These are phyloP conservation scores for Globisporangium iwayamae DNA, from an alignment of 352 stramenopile species.

Conservation along the genomic window DNA sequence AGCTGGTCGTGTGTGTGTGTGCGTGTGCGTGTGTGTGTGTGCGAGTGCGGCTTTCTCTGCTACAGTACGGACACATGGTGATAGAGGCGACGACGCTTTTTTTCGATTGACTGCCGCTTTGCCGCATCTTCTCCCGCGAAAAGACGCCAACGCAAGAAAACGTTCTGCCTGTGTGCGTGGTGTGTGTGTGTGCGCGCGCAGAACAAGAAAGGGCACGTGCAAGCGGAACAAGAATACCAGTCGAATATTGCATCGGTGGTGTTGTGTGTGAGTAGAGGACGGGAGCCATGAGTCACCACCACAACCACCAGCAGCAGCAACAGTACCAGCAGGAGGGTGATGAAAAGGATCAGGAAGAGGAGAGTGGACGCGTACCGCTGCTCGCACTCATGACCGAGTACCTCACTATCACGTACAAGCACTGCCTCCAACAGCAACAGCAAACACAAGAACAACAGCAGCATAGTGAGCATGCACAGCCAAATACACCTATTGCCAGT, in stretches of 20 bases:
- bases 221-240: not conserved
- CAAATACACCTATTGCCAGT: not conserved
- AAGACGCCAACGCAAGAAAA: slow-evolving; percentile 3
- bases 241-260: not conserved
- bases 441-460: not conserved
- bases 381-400: slow-evolving; percentile 25
- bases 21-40: not conserved
- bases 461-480: not conserved
- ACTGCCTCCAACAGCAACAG: slow-evolving; percentile 11
- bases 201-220: not conserved
- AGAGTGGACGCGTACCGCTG: slow-evolving; percentile 5
- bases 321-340: not conserved
- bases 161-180: not conserved
- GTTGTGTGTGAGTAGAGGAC: not conserved
- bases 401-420: slow-evolving; percentile 28
- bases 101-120: not conserved
- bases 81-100: not conserved
- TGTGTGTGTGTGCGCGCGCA: not conserved
- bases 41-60: not conserved
- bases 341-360: slow-evolving; percentile 1
- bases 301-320: slow-evolving; percentile 3
- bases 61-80: not conserved
- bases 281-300: slow-evolving; percentile 5
- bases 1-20: too few relatives aligned
- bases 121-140: slow-evolving; percentile 7